Base-by-base conservation (phyloP, 768 basidiomycete genomes). In the Trametopsis cervina region DNA sequence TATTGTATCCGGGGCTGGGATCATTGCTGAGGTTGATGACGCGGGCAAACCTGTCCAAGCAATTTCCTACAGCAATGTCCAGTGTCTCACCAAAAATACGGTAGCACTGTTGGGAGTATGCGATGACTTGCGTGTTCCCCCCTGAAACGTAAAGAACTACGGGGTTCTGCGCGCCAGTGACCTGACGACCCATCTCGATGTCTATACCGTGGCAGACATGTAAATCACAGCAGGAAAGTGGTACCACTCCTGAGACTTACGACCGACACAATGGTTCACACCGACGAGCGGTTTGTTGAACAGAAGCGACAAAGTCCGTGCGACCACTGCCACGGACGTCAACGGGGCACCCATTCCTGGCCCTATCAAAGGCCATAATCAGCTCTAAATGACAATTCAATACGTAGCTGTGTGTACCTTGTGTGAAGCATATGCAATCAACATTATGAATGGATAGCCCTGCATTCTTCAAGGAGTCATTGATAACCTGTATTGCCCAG, bases 321-420 rank as follows among this genome's bases (percentile, higher is more conserved):
- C 96, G 25, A 98, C 88, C 22, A 99, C 69, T 1, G 90, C 94
- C 12, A 98, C 92, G 2, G 94, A 93, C 59, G 95, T 92, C 27
- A 99, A 66, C 1, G 96, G 96, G 27, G 90, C 93, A 40, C 96
- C 96, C 96, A 99, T 99, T 0, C 96, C 96, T n/a, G 96, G 96
- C 1, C 96, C 95, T 97, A 57, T 17, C 41, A 15, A 17, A 22
- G 13, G 13, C 24, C 27, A 26, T 10, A 42, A 33, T 24, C 18
- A 3, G 6, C 13, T 18, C 18, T 36, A 18, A 7, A 20, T 21
- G 21, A 7, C n/a, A n/a, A n/a, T n/a, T n/a, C n/a, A n/a, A n/a
- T n/a, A n/a, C n/a, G n/a, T n/a, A n/a, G n/a, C n/a, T 22, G 9
- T 21, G 26, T 68, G 27, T 55, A 89, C 95, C 96, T 75, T 97